phyloP scores from a whole-genome alignment of 2,329 filamentous ascomycete genomes.

The Calonectria henricotiae region DNA sequence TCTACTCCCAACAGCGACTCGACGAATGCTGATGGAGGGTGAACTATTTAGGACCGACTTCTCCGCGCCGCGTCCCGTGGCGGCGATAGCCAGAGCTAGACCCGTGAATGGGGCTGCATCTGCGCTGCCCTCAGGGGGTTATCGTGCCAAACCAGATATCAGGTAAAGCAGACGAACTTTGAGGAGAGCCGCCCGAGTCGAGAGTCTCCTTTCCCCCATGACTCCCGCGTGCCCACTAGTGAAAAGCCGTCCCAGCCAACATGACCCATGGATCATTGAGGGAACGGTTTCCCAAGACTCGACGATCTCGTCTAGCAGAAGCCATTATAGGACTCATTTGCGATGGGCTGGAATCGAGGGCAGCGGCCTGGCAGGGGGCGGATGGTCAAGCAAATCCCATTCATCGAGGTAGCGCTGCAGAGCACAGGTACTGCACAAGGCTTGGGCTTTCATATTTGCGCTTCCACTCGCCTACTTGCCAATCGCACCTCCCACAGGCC shows the following conservation, averaged over 20 bases:
- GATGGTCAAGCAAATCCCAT: conserved; percentile 25
- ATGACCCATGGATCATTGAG: conserved; percentile 10
- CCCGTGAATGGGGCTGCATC: conserved; percentile 19
- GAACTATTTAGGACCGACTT: conserved; percentile 13
- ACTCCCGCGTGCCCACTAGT: conserved; percentile 31
- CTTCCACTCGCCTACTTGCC: conserved; percentile 32
- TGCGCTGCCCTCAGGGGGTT: conserved; percentile 17
- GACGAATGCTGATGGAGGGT: conserved; percentile 21
- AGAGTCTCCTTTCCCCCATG: conserved; percentile 35
- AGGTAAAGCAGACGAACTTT: conserved; percentile 16
- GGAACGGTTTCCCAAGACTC: conserved; percentile 5
- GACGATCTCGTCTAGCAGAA: conserved; percentile 30
- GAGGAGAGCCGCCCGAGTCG: conserved; percentile 27
- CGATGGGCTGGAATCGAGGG: conserved; percentile 5
- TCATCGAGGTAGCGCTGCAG: conserved; percentile 39
- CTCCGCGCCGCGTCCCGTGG: conserved; percentile 14
- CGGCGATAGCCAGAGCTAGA: conserved; percentile 20
- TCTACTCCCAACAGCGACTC: conserved; percentile 16
- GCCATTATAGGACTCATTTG: conserved; percentile 27
- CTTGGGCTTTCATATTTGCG: conserved; percentile 35
- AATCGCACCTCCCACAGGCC: conserved; percentile 30
- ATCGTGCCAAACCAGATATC: conserved; percentile 17
- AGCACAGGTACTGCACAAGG: conserved; percentile 34
- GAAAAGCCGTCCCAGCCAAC: conserved; percentile 21
- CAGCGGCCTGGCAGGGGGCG: conserved; percentile 6